Percentiles rank a stretch among this genome's conserved stretches.
phyloP scores from a whole-genome alignment of 495 filamentous ascomycete species.

The Aspergillus conjunctus region DNA sequence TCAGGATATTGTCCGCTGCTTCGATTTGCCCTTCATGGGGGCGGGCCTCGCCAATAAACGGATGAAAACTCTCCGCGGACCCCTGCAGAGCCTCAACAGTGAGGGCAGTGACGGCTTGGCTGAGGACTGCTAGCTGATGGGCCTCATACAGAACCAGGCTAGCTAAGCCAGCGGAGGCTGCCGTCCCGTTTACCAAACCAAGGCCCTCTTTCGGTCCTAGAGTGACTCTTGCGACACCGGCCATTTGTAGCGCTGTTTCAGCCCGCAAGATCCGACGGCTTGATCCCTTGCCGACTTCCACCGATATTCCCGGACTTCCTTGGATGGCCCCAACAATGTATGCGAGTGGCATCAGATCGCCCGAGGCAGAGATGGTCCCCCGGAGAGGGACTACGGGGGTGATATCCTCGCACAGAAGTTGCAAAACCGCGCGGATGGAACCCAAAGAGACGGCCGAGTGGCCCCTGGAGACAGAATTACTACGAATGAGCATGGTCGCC shows the following conservation, averaged over 20 bases:
- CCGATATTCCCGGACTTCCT: constrained; percentile 49
- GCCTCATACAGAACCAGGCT: constrained; percentile 57
- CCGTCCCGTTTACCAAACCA: constrained; percentile 65
- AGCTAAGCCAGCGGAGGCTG: constrained; percentile 53
- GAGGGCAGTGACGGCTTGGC: constrained; percentile 56
- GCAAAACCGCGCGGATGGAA: constrained; percentile 48
- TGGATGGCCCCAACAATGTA: constrained; percentile 59
- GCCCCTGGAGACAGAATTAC: too few species aligned
- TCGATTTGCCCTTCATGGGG: constrained; percentile 65
- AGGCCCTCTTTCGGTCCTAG: constrained; percentile 54
- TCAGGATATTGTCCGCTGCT: constrained; percentile 54
- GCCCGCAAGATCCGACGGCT: background rate
- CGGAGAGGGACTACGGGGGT: constrained; percentile 56
- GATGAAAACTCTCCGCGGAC: constrained; percentile 54
- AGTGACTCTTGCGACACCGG: background rate
- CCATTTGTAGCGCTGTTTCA: constrained; percentile 7
- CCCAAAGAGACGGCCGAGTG: constrained; percentile 54
- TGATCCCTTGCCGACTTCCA: background rate
- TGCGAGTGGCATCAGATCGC: constrained; percentile 59
- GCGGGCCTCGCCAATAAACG: constrained; percentile 57
- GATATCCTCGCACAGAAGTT: constrained; percentile 47
- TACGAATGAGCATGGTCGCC: too few species aligned
- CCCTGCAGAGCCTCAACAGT: constrained; percentile 49
- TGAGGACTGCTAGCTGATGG: constrained; percentile 55
- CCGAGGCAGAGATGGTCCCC: constrained; percentile 62